A percentile compares a stretch with the other conserved stretches of the same genome.
Conservation (phyloP, 2,329 filamentous ascomycete species). For the Apiospora phragmitis region DNA sequence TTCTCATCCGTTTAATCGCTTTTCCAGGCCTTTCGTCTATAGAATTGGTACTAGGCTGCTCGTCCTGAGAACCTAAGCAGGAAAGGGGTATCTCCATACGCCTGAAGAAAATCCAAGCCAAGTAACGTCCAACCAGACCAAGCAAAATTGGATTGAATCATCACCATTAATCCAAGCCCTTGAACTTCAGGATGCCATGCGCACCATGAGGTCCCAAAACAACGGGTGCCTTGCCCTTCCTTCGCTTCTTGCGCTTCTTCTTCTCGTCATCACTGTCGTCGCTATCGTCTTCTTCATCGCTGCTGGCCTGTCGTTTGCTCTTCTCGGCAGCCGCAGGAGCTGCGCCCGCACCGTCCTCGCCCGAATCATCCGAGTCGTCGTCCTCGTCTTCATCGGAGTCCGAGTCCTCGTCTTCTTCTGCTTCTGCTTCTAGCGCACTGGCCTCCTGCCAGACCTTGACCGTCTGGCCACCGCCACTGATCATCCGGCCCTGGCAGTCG, state of each 20-base stretch:
- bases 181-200: constrained; percentile 52
- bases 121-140: not conserved
- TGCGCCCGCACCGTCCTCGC: constrained; percentile 47
- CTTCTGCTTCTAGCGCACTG: constrained; percentile 46
- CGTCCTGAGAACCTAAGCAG: not conserved
- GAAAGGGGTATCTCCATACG: constrained; percentile 2
- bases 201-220: constrained; percentile 52
- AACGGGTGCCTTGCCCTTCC: constrained; percentile 39
- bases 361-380: constrained; percentile 43
- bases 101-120: not conserved
- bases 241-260: constrained; percentile 44
- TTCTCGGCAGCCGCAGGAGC: not conserved
- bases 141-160: not conserved
- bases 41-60: not conserved
- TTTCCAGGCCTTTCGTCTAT: not conserved
- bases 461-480: constrained; percentile 81
- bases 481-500: constrained; percentile 81
- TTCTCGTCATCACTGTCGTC: constrained; percentile 42
- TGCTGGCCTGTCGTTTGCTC: constrained; percentile 38
- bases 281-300: constrained; percentile 41
- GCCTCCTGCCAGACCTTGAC: constrained; percentile 89
- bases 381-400: constrained; percentile 47
- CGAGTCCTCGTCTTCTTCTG: constrained; percentile 40
- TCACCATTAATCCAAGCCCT: constrained; percentile 34
- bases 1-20: not conserved